Percentiles rank a stretch among this genome's conserved stretches.
Conservation (phyloP, 345 rosid species). For the Gossypium mustelinum region DNA sequence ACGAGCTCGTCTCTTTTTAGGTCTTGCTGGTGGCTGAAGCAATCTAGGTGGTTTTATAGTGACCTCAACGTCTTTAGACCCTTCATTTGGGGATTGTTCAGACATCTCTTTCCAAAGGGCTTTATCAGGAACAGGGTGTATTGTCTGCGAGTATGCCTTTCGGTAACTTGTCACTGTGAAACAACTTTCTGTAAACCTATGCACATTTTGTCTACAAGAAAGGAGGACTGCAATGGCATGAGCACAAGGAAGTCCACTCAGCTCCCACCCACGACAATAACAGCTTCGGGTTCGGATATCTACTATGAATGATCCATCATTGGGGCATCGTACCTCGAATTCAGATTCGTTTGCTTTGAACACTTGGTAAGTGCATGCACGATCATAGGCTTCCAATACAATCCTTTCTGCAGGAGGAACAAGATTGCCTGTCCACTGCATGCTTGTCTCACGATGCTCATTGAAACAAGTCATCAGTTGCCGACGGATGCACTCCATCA, state of each 20-base stretch:
- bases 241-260: conserved; percentile 73
- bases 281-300: conserved; percentile 69
- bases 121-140: conserved; percentile 85
- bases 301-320: conserved; percentile 58
- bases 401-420: conserved; percentile 79
- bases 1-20: conserved; percentile 56
- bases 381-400: conserved; percentile 57
- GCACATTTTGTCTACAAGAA: conserved; percentile 75
- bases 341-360: conserved; percentile 71
- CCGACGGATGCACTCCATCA: conserved; percentile 81
- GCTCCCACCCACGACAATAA: conserved; percentile 77
- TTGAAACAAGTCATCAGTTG: conserved; percentile 75
- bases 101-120: conserved; percentile 55
- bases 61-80: conserved; percentile 28
- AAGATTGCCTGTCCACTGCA: conserved; percentile 70
- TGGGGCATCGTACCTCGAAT: conserved; percentile 61
- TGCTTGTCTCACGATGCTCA: conserved; percentile 68
- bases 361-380: conserved; percentile 60
- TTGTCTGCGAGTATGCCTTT: conserved; percentile 61
- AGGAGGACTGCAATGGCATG: conserved; percentile 80
- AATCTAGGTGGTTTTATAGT: conserved; percentile 63
- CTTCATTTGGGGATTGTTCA: conserved; percentile 35
- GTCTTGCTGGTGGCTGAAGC: conserved; percentile 54
- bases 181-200: conserved; percentile 64
- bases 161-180: conserved; percentile 79